Conservation (phyloP, 768 basidiomycete species). For the Lactarius hatsudake region DNA sequence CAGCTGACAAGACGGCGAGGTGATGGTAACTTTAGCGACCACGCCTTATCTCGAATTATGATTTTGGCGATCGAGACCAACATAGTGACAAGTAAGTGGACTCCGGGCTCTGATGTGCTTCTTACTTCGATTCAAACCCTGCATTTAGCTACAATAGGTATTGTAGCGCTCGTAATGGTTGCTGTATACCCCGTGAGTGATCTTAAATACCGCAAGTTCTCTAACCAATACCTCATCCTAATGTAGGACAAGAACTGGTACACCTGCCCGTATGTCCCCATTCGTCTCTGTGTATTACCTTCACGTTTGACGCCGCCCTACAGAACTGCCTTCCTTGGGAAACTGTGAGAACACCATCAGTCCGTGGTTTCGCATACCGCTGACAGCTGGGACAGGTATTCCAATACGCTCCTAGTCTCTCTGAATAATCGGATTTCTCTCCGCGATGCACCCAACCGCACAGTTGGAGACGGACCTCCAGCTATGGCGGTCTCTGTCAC, state of each 20-base stretch:
- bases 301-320: neutral
- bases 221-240: neutral
- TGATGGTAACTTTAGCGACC: neutral
- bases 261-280: conserved; percentile 14
- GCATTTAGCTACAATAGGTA: neutral
- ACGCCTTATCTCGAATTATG: conserved; percentile 28
- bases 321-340: conserved; percentile 14
- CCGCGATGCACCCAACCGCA: neutral
- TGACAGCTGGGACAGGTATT: conserved; percentile 14
- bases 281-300: neutral
- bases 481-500: neutral
- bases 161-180: neutral
- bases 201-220: neutral
- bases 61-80: conserved; percentile 32
- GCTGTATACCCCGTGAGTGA: neutral
- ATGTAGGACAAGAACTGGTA: conserved; percentile 15
- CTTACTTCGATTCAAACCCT: neutral
- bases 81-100: conserved; percentile 19
- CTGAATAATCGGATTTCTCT: conserved; percentile 20
- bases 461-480: neutral
- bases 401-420: conserved; percentile 15
- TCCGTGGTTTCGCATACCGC: neutral
- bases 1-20: neutral
- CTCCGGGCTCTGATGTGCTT: neutral
- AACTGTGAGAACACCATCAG: neutral